A percentile compares a stretch with the other conserved stretches of the same genome.
Conservation (phyloP, 805 yeast species). For the Lachancea nothofagi region DNA sequence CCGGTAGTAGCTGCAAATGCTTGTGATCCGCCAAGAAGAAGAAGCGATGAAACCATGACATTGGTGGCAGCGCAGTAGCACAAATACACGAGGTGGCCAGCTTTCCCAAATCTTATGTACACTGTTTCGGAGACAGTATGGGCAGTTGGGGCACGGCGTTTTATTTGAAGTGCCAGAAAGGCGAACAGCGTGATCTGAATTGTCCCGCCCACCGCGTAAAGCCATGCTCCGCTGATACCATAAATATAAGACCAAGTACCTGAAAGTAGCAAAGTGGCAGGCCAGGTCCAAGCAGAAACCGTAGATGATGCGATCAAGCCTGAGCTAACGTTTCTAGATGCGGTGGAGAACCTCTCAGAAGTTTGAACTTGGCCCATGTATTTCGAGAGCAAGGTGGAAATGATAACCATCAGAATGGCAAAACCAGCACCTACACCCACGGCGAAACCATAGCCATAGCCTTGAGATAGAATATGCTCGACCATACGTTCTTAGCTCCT, state of each 20-base stretch:
- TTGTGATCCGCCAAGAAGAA: constrained; percentile 42
- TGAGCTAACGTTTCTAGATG: constrained; percentile 36
- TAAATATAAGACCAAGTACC: constrained; percentile 38
- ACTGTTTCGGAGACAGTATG: constrained; percentile 40
- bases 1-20: constrained; percentile 39
- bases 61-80: constrained; percentile 37
- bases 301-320: constrained; percentile 36
- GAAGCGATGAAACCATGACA: constrained; percentile 35
- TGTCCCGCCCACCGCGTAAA: constrained; percentile 36
- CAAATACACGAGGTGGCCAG: constrained; percentile 34
- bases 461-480: constrained; percentile 29
- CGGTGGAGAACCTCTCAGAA: constrained; percentile 40
- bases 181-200: constrained; percentile 37
- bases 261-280: constrained; percentile 37
- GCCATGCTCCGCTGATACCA: constrained; percentile 39
- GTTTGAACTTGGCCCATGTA: constrained; percentile 37
- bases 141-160: constrained; percentile 38
- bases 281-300: constrained; percentile 44
- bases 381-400: constrained; percentile 32
- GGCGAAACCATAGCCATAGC: constrained; percentile 39
- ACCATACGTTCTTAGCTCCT: constrained; percentile 7
- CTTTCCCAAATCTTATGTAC: constrained; percentile 34
- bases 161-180: constrained; percentile 37
- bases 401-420: constrained; percentile 36
- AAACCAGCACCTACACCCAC: constrained; percentile 41